phyloP scores from a whole-genome alignment of 1,284 basidiomycete species.

The Hortiboletus rubellus region DNA sequence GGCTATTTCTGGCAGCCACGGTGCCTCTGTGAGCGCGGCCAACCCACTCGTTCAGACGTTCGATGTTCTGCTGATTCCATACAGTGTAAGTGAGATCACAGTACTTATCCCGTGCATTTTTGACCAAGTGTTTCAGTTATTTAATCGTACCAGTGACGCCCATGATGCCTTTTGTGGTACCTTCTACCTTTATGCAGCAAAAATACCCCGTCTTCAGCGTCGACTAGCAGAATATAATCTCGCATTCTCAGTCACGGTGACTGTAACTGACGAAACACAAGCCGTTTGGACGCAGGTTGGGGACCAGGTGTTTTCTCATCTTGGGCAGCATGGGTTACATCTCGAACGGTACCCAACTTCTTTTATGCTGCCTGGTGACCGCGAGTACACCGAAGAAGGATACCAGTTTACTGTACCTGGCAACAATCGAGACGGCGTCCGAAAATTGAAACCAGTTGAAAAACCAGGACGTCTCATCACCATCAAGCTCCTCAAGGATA shows the following conservation, averaged over 20 bases:
- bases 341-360: background rate
- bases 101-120: too few relatives aligned
- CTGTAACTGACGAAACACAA: background rate
- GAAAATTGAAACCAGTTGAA: background rate
- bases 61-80: too few relatives aligned
- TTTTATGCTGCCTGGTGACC: background rate
- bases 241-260: background rate
- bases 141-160: too few relatives aligned
- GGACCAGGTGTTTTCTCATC: background rate
- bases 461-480: background rate
- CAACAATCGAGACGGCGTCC: background rate
- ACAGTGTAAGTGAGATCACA: too few relatives aligned
- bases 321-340: background rate
- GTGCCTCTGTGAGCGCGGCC: too few relatives aligned
- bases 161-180: too few relatives aligned
- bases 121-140: too few relatives aligned
- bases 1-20: too few relatives aligned
- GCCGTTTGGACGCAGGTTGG: background rate
- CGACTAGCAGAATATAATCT: background rate
- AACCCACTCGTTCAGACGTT: too few relatives aligned
- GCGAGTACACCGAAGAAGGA: background rate
- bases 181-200: background rate
- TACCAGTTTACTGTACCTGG: background rate
- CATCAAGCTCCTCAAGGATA: background rate
- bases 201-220: background rate